phyloP scores from a whole-genome alignment of 768 basidiomycete species.

The Tephrocybe rancida region DNA sequence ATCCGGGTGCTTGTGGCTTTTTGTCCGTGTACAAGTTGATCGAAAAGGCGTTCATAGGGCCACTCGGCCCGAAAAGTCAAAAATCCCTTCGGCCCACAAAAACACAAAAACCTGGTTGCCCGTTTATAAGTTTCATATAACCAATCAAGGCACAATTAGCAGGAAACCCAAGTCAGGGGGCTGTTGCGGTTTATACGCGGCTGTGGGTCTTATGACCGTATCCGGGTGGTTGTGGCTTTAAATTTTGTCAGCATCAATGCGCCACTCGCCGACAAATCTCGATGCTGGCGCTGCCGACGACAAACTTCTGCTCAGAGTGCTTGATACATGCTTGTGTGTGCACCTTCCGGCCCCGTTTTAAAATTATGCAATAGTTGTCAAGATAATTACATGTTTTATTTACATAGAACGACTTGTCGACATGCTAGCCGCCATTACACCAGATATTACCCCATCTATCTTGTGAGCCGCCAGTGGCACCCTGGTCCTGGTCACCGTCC shows the following conservation, averaged over 20 bases:
- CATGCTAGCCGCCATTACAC: constrained; percentile 49
- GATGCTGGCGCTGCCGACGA: too few relatives aligned
- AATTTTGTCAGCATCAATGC: not conserved
- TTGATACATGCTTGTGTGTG: too few relatives aligned
- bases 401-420: too few relatives aligned
- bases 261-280: not conserved
- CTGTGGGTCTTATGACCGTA: not conserved
- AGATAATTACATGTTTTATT: too few relatives aligned
- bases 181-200: not conserved
- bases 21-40: too few relatives aligned
- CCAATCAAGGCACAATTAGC: not conserved
- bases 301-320: too few relatives aligned
- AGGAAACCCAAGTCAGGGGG: not conserved
- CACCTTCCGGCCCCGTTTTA: too few relatives aligned
- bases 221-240: not conserved
- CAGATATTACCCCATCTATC: constrained; percentile 79
- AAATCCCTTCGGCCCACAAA: too few relatives aligned
- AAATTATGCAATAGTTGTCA: too few relatives aligned
- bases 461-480: constrained; percentile 55
- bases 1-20: not conserved
- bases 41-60: too few relatives aligned
- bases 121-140: too few relatives aligned
- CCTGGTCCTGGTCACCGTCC: constrained; percentile 47
- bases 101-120: not conserved
- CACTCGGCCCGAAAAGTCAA: too few relatives aligned